These are phyloP conservation scores for Aspergillus avenaceus DNA, from an alignment of 495 filamentous ascomycete genomes.

Conservation along the genomic window DNA sequence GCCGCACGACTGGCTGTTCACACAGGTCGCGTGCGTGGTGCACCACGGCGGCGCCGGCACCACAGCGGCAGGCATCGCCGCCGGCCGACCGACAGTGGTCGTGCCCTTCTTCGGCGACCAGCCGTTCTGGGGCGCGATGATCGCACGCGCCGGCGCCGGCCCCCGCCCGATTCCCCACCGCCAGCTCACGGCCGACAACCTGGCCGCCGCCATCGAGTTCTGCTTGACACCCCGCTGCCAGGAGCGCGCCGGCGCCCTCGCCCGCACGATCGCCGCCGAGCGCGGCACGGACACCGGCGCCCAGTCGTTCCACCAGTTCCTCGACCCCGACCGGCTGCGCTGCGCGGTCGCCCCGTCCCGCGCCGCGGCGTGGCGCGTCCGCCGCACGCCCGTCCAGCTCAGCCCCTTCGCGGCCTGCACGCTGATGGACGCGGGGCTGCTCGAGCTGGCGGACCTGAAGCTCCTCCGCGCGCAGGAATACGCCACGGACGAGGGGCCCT, in stretches of 20 bases:
- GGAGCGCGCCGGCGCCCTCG: too few species aligned
- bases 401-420: neutral
- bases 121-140: slow-evolving; percentile 76
- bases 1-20: slow-evolving; percentile 79
- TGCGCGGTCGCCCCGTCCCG: neutral
- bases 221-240: too few species aligned
- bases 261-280: too few species aligned
- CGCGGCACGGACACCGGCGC: too few species aligned
- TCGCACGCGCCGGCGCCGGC: slow-evolving; percentile 67
- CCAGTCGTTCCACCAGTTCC: neutral
- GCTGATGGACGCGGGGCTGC: too few species aligned
- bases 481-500: too few species aligned
- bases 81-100: slow-evolving; percentile 65
- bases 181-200: slow-evolving; percentile 55
- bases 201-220: neutral
- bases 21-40: slow-evolving; percentile 65
- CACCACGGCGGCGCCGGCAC: slow-evolving; percentile 81
- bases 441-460: too few species aligned
- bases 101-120: slow-evolving; percentile 85
- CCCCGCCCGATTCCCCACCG: slow-evolving; percentile 67
- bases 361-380: neutral
- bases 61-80: slow-evolving; percentile 64
- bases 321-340: neutral
- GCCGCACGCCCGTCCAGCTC: neutral
- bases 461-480: too few species aligned